phyloP scores from a whole-genome alignment of 169 alveolate species.

The Perkinsus marinus region DNA sequence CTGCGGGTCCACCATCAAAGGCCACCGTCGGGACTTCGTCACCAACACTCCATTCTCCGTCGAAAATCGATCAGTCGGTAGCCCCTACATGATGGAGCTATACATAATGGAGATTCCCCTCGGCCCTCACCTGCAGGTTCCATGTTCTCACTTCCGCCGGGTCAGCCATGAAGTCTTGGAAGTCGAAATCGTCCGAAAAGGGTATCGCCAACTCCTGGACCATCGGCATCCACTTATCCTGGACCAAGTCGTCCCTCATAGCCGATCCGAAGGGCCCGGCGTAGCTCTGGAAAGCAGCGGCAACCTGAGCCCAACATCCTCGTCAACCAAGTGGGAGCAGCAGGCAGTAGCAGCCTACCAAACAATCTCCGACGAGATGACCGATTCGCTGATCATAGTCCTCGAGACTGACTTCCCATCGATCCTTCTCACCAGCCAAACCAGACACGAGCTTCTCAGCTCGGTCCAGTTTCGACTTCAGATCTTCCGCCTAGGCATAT shows the following conservation, averaged over 20 bases:
- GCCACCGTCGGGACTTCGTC: conserved; percentile 75
- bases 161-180: conserved; percentile 69
- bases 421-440: conserved; percentile 74
- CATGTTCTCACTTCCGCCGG: conserved; percentile 70
- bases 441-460: conserved; percentile 82
- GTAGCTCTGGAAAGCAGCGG: conserved; percentile 78
- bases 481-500: conserved; percentile 43
- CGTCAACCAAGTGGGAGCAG: conserved; percentile 54
- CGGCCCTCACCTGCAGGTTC: conserved; percentile 39
- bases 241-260: conserved; percentile 15
- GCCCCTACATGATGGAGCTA: conserved; percentile 28
- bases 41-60: conserved; percentile 82
- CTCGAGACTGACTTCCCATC: conserved; percentile 76
- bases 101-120: neutral
- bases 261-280: conserved; percentile 81
- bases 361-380: conserved; percentile 66
- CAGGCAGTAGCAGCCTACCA: conserved; percentile 50
- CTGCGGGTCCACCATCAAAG: conserved; percentile 88
- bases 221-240: conserved; percentile 46
- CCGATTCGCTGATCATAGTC: conserved; percentile 58
- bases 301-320: conserved; percentile 29
- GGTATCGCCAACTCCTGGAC: conserved; percentile 57
- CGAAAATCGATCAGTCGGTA: conserved; percentile 83
- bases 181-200: conserved; percentile 63
- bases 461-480: conserved; percentile 70